Evolutionary conservation across 495 filamentous ascomycete species (phyloP).

Genomic region (Penicillium chermesinum): DNA sequence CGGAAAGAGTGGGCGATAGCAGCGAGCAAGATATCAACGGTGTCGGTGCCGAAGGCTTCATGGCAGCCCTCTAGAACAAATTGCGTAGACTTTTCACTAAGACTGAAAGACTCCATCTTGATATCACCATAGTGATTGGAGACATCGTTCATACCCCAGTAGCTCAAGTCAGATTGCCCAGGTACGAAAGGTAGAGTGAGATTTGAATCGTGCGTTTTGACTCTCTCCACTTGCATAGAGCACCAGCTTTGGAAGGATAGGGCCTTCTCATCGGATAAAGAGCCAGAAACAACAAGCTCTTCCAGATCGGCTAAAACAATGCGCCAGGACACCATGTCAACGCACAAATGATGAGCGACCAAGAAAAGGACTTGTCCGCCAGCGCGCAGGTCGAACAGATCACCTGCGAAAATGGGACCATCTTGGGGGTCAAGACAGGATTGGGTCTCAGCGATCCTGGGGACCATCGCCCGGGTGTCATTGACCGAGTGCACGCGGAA

Average conservation of each 20-base stretch:
- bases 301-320: conserved; percentile 63
- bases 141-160: conserved; percentile 49
- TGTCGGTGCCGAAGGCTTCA: conserved; percentile 44
- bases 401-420: conserved; percentile 41
- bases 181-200: conserved; percentile 32
- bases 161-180: conserved; percentile 31
- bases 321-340: conserved; percentile 69
- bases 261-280: conserved; percentile 32
- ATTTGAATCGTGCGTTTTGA: conserved; percentile 16
- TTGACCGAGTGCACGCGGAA: conserved; percentile 32
- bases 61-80: conserved; percentile 42
- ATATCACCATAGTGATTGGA: conserved; percentile 48
- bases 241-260: conserved; percentile 66
- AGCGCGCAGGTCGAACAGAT: conserved; percentile 50
- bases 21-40: conserved; percentile 49
- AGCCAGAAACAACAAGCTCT: conserved; percentile 47
- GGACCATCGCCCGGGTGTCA: conserved; percentile 26
- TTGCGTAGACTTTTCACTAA: conserved; percentile 41
- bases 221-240: conserved; percentile 38
- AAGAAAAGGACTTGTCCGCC: conserved; percentile 56
- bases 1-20: conserved; percentile 48
- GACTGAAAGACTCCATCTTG: conserved; percentile 35
- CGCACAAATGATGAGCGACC: conserved; percentile 60
- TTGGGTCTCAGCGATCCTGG: conserved; percentile 36
- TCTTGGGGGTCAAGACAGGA: conserved; percentile 34